Evolutionary conservation across 129 eudicot genomes (phyloP).

Genomic region (Flaveria linearis): DNA sequence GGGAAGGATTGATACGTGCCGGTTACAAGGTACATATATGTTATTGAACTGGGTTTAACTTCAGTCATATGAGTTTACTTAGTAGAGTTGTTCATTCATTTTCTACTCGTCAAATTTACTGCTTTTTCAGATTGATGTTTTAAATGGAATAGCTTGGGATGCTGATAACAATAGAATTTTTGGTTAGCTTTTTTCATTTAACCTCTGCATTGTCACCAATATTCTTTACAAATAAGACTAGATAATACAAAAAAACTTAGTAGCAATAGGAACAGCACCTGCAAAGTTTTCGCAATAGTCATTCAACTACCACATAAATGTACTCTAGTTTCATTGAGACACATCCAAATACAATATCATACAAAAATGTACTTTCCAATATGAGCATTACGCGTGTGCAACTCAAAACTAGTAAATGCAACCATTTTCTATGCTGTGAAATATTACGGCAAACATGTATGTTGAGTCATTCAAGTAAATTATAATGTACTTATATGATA

Average conservation of each 20-base stretch:
- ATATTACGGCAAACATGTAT: neutral
- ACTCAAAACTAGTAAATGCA: neutral
- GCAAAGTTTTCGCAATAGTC: neutral
- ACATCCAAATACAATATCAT: neutral
- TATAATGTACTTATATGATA: neutral
- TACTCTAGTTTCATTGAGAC: neutral
- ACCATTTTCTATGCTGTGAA: neutral
- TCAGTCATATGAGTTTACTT: neutral
- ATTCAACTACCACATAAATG: too few species aligned
- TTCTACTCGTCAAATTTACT: conserved; percentile 3
- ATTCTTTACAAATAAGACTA: neutral
- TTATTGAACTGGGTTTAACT: conserved; percentile 5
- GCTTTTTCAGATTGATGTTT: conserved; percentile 51
- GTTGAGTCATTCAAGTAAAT: neutral
- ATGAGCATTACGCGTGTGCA: neutral
- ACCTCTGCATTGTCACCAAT: neutral
- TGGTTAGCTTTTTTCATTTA: conserved; percentile 47
- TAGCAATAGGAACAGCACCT: neutral
- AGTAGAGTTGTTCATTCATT: neutral
- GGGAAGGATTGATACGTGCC: conserved; percentile 51
- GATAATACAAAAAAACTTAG: neutral
- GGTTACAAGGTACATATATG: conserved; percentile 42
- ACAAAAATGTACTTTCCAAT: neutral
- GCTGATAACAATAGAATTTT: conserved; percentile 51
- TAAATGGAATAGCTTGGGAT: conserved; percentile 96